phyloP scores from a whole-genome alignment of 1,139 yeast genomes.

The Nadsonia commutata region DNA sequence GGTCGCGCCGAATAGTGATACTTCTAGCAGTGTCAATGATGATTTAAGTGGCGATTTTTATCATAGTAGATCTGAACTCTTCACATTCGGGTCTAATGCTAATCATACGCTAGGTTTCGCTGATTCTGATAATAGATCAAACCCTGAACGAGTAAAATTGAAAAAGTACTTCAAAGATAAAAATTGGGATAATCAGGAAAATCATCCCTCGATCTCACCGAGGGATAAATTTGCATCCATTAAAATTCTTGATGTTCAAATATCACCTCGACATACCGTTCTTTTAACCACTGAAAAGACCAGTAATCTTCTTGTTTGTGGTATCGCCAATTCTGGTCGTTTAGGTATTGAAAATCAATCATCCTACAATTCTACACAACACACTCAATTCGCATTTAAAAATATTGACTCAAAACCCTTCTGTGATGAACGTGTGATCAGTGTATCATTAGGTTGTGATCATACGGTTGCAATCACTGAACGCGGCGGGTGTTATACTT shows the following conservation, averaged over 20 bases:
- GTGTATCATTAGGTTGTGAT: slow-evolving; percentile 44
- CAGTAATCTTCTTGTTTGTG: slow-evolving; percentile 43
- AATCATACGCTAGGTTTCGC: slow-evolving; percentile 58
- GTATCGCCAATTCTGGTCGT: slow-evolving; percentile 59
- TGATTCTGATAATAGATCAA: slow-evolving; percentile 42
- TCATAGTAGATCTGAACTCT: slow-evolving; percentile 47
- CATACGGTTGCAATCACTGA: slow-evolving; percentile 47
- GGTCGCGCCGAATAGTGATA: slow-evolving; percentile 9
- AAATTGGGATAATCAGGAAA: not conserved
- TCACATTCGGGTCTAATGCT: slow-evolving; percentile 51
- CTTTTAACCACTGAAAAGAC: slow-evolving; percentile 35
- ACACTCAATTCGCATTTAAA: slow-evolving; percentile 17
- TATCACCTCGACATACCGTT: slow-evolving; percentile 58
- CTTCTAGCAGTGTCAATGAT: slow-evolving; percentile 8
- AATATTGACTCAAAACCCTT: slow-evolving; percentile 28
- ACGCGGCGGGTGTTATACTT: slow-evolving; percentile 42
- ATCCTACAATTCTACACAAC: slow-evolving; percentile 4
- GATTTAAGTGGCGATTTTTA: no score
- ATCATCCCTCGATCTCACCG: slow-evolving; percentile 8
- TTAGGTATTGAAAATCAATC: slow-evolving; percentile 37
- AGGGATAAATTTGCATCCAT: slow-evolving; percentile 14
- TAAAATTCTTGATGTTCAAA: slow-evolving; percentile 30
- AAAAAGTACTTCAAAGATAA: no score
- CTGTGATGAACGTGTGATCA: slow-evolving; percentile 23
- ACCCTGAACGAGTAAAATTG: slow-evolving; percentile 22